These are phyloP conservation scores for Lactarius hengduanensis DNA, from an alignment of 768 basidiomycete genomes.

Conservation along the genomic window DNA sequence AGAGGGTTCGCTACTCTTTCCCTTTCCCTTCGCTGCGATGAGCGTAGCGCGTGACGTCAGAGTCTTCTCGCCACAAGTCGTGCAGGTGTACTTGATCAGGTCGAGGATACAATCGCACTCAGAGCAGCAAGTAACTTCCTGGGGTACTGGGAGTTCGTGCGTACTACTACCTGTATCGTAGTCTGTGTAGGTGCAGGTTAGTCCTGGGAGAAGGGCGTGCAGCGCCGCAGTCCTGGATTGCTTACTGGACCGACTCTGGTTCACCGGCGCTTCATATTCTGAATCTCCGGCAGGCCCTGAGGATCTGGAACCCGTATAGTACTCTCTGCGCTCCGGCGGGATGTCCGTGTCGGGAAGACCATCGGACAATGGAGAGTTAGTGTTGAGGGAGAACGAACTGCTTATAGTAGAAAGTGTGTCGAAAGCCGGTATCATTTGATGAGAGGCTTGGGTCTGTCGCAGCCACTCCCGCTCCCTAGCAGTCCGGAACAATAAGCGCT, in stretches of 20 bases:
- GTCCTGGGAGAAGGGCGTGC: neutral
- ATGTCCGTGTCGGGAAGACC: neutral
- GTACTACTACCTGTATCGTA: slow-evolving; percentile 39
- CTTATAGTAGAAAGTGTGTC: slow-evolving; percentile 15
- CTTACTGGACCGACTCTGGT: slow-evolving; percentile 10
- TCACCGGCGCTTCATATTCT: slow-evolving; percentile 12
- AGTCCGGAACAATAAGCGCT: slow-evolving; percentile 7
- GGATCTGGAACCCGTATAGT: neutral
- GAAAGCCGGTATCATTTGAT: neutral
- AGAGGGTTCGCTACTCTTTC: slow-evolving; percentile 40
- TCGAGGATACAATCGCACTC: slow-evolving; percentile 73
- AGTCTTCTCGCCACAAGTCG: slow-evolving; percentile 79
- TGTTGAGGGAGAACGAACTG: slow-evolving; percentile 24
- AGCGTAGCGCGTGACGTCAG: slow-evolving; percentile 35
- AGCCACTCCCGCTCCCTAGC: slow-evolving; percentile 17
- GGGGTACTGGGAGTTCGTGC: slow-evolving; percentile 49
- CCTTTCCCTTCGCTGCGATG: slow-evolving; percentile 49
- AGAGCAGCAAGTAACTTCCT: slow-evolving; percentile 76
- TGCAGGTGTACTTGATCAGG: slow-evolving; percentile 84
- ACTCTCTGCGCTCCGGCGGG: slow-evolving; percentile 14
- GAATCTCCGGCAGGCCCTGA: slow-evolving; percentile 15
- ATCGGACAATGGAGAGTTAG: slow-evolving; percentile 17
- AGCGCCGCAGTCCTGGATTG: neutral
- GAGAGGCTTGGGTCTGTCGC: slow-evolving; percentile 1
- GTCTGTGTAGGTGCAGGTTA: neutral